Conservation (phyloP, 208 protist genomes). For the Trypanosoma brucei region DNA sequence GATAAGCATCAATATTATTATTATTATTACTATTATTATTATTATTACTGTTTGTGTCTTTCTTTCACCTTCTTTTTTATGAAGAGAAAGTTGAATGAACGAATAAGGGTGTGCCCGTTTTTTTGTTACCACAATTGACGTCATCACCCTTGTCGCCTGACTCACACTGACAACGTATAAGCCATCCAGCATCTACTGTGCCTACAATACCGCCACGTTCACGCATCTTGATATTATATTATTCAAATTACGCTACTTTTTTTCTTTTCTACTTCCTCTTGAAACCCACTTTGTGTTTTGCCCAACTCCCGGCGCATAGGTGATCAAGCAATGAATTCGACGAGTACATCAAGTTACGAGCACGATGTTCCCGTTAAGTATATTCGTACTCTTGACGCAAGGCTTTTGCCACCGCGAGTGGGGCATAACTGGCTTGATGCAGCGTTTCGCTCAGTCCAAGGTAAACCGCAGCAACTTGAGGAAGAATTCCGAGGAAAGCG, state of each 20-base stretch:
- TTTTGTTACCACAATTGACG: too few species aligned
- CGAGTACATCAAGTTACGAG: constrained; percentile 1
- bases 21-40: constrained; percentile 37
- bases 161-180: too few species aligned
- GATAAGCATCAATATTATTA: constrained; percentile 1
- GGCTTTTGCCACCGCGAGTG: constrained; percentile 75
- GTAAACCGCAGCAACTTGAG: constrained; percentile 81
- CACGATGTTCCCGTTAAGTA: constrained; percentile 76
- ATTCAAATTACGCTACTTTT: neutral
- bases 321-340: constrained; percentile 14
- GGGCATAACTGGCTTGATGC: constrained; percentile 88
- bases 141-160: too few species aligned
- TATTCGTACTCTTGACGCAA: constrained; percentile 62
- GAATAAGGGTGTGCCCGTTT: too few species aligned
- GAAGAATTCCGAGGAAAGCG: constrained; percentile 75
- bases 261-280: constrained; percentile 18
- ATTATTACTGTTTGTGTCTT: constrained; percentile 25
- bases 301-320: neutral
- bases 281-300: constrained; percentile 2
- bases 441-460: constrained; percentile 75
- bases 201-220: too few species aligned
- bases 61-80: neutral
- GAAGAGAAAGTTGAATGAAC: too few species aligned
- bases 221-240: neutral
- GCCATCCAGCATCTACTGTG: too few species aligned